These are phyloP conservation scores for Hirsutella minnesotensis DNA, from an alignment of 2,329 filamentous ascomycete species.

Conservation along the genomic window DNA sequence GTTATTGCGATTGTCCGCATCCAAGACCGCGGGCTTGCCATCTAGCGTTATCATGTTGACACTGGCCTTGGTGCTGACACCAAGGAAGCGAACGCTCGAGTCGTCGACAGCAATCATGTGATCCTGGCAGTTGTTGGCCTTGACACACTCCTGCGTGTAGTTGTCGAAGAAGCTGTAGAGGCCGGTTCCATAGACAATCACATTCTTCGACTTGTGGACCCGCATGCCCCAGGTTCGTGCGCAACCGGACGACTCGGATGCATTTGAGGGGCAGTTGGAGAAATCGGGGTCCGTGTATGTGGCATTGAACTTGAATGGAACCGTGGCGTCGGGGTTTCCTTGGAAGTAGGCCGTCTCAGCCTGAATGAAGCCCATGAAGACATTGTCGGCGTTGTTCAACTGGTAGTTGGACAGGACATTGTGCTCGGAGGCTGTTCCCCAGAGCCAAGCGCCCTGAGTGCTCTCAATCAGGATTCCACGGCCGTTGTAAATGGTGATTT, in stretches of 20 bases:
- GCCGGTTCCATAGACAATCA: slow-evolving; percentile 61
- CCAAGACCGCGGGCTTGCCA: slow-evolving; percentile 38
- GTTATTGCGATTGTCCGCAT: slow-evolving; percentile 51
- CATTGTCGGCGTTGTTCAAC: slow-evolving; percentile 60
- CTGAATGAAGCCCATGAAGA: slow-evolving; percentile 78
- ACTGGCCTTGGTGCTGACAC: slow-evolving; percentile 62
- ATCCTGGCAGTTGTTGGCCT: slow-evolving; percentile 58
- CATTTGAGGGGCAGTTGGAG: slow-evolving; percentile 37
- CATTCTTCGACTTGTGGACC: slow-evolving; percentile 51
- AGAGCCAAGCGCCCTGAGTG: slow-evolving; percentile 65
- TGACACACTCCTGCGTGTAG: slow-evolving; percentile 61
- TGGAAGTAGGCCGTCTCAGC: slow-evolving; percentile 87
- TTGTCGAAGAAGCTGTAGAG: slow-evolving; percentile 79
- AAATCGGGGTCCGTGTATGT: slow-evolving; percentile 60
- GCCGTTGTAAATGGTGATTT: slow-evolving; percentile 81
- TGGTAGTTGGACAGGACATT: slow-evolving; percentile 74
- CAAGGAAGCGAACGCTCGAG: slow-evolving; percentile 54
- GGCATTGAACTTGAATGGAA: slow-evolving; percentile 45
- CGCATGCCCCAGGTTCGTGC: slow-evolving; percentile 70
- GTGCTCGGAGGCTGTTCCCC: slow-evolving; percentile 61
- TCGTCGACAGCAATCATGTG: slow-evolving; percentile 66
- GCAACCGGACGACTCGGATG: slow-evolving; percentile 34
- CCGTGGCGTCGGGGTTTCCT: slow-evolving; percentile 62
- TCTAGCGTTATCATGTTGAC: slow-evolving; percentile 61
- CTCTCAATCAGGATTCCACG: slow-evolving; percentile 74